Percentiles rank a stretch among this genome's conserved stretches.
These are phyloP conservation scores for Picea abies DNA, from an alignment of 83 land plant genomes.

Conservation along the genomic window DNA sequence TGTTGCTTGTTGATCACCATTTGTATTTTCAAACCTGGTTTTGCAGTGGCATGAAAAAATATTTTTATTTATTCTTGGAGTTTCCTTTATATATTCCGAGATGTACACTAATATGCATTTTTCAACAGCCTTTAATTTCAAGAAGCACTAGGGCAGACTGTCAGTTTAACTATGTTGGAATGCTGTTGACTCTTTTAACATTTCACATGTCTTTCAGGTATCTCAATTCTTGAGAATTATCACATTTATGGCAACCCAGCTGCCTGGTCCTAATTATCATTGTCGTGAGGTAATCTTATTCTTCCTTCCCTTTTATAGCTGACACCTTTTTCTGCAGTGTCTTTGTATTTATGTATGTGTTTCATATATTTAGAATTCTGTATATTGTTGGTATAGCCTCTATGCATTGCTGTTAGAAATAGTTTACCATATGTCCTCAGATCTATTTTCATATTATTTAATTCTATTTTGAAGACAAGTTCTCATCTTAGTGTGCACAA, in stretches of 20 bases:
- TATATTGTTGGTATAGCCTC: not conserved
- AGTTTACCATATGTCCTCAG: no score
- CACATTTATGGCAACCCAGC: slow-evolving; percentile 80
- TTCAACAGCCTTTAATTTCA: no score
- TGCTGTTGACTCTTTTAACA: not conserved
- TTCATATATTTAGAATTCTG: not conserved
- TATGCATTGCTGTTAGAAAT: not conserved
- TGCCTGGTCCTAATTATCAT: slow-evolving; percentile 93
- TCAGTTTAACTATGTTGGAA: no score
- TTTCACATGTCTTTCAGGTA: slow-evolving; percentile 40
- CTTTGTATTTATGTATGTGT: not conserved
- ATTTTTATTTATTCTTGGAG: no score
- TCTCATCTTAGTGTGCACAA: not conserved
- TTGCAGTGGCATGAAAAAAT: no score
- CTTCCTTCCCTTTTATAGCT: not conserved
- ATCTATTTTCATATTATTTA: not conserved
- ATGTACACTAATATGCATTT: no score
- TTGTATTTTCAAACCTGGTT: no score
- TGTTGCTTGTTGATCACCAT: no score
- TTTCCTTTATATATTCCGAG: no score
- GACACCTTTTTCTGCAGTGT: not conserved
- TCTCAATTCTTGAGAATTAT: slow-evolving; percentile 70
- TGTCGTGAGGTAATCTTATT: slow-evolving; percentile 75
- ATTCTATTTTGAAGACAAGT: not conserved
- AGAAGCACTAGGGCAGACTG: no score